Percentiles rank a stretch among this genome's conserved stretches.
Evolutionary conservation across 1,139 yeast genomes (phyloP).

Genomic region (Blastobotrys malaysiensis): DNA sequence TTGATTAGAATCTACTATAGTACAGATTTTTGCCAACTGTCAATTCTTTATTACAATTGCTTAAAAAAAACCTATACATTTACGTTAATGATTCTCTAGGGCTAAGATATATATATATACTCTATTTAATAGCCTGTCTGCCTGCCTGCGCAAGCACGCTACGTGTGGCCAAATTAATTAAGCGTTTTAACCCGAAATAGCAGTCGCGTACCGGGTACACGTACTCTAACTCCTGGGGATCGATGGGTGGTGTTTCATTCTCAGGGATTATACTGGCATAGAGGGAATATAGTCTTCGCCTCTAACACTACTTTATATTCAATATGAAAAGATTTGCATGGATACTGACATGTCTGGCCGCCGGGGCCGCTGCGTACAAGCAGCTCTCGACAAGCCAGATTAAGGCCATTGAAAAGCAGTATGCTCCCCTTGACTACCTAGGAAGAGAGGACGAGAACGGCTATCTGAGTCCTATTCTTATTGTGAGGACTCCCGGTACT

Average conservation of each 20-base stretch:
- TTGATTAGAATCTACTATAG: too few relatives aligned
- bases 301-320: not conserved
- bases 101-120: too few relatives aligned
- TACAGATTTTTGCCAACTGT: too few relatives aligned
- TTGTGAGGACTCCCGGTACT: constrained; percentile 44
- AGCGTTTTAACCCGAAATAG: not conserved
- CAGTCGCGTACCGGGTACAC: not conserved
- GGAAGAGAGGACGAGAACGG: constrained; percentile 22
- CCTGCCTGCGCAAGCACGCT: not conserved
- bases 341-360: not conserved
- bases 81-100: too few relatives aligned
- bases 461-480: constrained; percentile 30
- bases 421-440: constrained; percentile 15
- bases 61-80: too few relatives aligned
- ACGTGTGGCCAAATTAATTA: not conserved
- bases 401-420: not conserved
- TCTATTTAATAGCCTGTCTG: too few relatives aligned
- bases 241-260: not conserved
- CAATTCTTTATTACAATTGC: too few relatives aligned
- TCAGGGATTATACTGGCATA: not conserved
- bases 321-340: not conserved
- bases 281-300: not conserved
- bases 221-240: not conserved
- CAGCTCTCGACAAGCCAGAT: constrained; percentile 3
- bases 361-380: constrained; percentile 2